Evolutionary conservation across 257 asterid species (phyloP), one percentile per base, ranked within the genome.

Genomic region (Salvia rosmarinus): DNA sequence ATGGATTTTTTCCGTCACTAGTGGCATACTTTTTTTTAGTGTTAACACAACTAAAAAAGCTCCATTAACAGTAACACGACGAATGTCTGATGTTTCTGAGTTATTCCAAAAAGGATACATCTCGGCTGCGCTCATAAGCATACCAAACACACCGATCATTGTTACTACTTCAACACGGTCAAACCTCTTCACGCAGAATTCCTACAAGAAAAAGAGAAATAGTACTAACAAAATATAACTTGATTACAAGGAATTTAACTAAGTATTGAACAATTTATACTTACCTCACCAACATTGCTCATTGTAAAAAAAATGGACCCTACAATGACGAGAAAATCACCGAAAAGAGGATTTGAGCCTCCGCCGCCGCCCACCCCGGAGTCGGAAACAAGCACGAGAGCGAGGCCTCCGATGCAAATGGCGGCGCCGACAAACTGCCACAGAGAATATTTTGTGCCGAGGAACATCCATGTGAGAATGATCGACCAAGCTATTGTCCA

Each of bases 201-300:
- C 97, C 97, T 91, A 85, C 20, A n/a, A n/a, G n/a, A n/a, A n/a
- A n/a, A n/a, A n/a, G n/a, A 61, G n/a, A 12, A 9, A 3, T 34
- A 0, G 6, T 16, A 51, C 0, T 2, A 16, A 16, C 12, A 42
- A 21, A 5, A 32, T 2, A 39, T 63, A 17, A 21, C 7, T 6
- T 3, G 6, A 4, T 11, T 13, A 44, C 0, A 13, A 12, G 17
- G 1, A 25, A 1, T 39, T n/a, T n/a, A n/a, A 34, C 37, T 21
- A 9, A 4, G 35, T 54, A 30, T 54, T 3, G 32, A 52, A 0
- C 7, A 9, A 1, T 67, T 40, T 3, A 34, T 34, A 68, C 82
- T 35, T 9, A 91, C 96, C 96, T 87, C 86, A 3, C 95, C 90
- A 47, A 89, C 95, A 59, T 86, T 91, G 85, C 93, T 87, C 79